Evolutionary conservation across 805 yeast species (phyloP).

Genomic region (Barnettozyma sp.): DNA sequence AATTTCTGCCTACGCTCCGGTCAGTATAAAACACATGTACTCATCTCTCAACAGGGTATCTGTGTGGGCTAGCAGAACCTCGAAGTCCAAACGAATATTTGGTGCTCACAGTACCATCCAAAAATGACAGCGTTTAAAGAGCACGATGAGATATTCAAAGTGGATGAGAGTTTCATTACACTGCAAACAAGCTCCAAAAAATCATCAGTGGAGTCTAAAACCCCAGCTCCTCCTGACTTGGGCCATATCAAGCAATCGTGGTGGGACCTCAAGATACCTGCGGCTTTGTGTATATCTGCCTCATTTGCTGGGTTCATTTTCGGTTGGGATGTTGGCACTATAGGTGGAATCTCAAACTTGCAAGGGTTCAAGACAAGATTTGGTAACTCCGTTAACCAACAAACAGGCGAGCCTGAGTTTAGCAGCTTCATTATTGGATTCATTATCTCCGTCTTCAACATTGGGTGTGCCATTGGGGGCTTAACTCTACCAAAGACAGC

Average conservation of each 20-base stretch:
- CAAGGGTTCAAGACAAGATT: conserved; percentile 46
- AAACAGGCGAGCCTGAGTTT: conserved; percentile 34
- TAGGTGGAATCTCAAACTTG: conserved; percentile 66
- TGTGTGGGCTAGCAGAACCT: too few species aligned
- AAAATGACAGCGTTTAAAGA: too few species aligned
- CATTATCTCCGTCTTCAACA: conserved; percentile 50
- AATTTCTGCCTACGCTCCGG: too few species aligned
- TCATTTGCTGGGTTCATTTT: conserved; percentile 68
- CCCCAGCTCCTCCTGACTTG: too few species aligned
- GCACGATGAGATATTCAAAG: too few species aligned
- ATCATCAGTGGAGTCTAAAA: too few species aligned
- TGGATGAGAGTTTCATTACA: too few species aligned
- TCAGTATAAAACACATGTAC: too few species aligned
- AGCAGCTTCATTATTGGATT: conserved; percentile 45
- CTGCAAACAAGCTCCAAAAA: too few species aligned
- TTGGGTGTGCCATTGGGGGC: conserved; percentile 71
- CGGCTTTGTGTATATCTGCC: conserved; percentile 30
- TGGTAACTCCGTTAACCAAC: conserved; percentile 33
- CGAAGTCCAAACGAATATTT: too few species aligned
- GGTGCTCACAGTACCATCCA: too few species aligned
- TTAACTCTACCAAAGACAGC: conserved; percentile 47
- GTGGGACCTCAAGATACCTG: conserved; percentile 6
- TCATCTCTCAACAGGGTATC: too few species aligned
- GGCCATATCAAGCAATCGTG: conserved; percentile 1
- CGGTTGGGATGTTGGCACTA: conserved; percentile 77